A percentile compares a stretch with the other conserved stretches of the same genome.
Conservation (phyloP, 176 grass and related monocot species). For the Eragrostis curvula region DNA sequence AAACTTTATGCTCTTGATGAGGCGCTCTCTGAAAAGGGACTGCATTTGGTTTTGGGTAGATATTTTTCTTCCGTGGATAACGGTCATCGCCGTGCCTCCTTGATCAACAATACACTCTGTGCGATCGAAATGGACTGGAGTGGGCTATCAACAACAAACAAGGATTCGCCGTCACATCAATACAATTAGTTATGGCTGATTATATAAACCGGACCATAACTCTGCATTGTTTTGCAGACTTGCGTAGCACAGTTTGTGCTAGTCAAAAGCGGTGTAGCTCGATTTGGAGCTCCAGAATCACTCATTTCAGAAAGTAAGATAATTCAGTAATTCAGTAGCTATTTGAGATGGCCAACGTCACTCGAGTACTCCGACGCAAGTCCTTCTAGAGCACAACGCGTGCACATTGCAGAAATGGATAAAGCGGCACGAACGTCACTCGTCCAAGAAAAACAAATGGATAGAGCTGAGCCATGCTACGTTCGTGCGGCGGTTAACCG, state of each 20-base stretch:
- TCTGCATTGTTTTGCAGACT: no score
- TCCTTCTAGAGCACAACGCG: not conserved
- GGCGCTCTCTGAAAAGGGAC: not conserved
- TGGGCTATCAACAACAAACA: no score
- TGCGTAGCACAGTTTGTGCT: no score
- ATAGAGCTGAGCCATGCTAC: not conserved
- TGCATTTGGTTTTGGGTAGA: not conserved
- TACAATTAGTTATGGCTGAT: no score
- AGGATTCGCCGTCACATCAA: no score
- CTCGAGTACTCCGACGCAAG: not conserved
- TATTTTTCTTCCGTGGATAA: conserved; percentile 5
- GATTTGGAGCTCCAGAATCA: no score
- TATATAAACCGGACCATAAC: no score
- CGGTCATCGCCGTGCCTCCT: not conserved
- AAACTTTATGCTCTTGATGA: conserved; percentile 11
- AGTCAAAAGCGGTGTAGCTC: no score
- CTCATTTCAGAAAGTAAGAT: no score
- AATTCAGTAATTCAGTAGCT: no score
- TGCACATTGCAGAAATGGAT: not conserved
- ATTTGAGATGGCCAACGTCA: no score
- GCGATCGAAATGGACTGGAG: not conserved
- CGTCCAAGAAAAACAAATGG: not conserved
- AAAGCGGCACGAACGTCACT: not conserved
- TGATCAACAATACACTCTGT: not conserved
- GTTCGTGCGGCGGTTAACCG: not conserved